Evolutionary conservation across 2,329 filamentous ascomycete genomes (phyloP).

Genomic region (Bipolaris sorokiniana): DNA sequence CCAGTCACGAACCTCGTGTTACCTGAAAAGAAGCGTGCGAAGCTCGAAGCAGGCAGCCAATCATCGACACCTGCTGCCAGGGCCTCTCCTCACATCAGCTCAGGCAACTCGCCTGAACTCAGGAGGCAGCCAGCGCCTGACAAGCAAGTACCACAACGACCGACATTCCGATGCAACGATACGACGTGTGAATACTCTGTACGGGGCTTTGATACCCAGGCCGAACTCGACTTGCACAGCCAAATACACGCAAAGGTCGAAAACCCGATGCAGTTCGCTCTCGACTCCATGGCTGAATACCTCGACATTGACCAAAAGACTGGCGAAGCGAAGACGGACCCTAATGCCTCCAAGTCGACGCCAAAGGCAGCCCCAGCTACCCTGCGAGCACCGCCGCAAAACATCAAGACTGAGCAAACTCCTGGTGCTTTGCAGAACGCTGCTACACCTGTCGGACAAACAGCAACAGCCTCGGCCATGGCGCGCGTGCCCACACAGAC

Average conservation of each 20-base stretch:
- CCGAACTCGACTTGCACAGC: constrained; percentile 62
- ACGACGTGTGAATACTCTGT: constrained; percentile 60
- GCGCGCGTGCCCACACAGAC: constrained; percentile 46
- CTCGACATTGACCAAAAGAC: constrained; percentile 58
- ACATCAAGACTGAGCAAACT: constrained; percentile 45
- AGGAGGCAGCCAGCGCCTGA: constrained; percentile 54
- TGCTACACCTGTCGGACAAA: constrained; percentile 43
- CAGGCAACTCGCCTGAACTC: constrained; percentile 52
- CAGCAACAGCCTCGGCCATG: constrained; percentile 46
- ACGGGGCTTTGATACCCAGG: constrained; percentile 62
- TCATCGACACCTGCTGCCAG: constrained; percentile 51
- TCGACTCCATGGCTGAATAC: constrained; percentile 59
- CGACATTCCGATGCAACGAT: constrained; percentile 61
- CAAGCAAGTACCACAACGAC: constrained; percentile 51
- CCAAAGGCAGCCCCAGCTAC: constrained; percentile 30
- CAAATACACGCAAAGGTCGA: constrained; percentile 61
- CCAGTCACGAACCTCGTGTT: constrained; percentile 64
- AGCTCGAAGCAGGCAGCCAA: constrained; percentile 52
- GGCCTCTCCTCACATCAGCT: constrained; percentile 49
- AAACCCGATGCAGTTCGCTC: constrained; percentile 62
- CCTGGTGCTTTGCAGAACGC: constrained; percentile 40
- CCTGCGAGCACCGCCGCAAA: constrained; percentile 33
- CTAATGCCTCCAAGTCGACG: constrained; percentile 29
- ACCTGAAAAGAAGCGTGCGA: constrained; percentile 63
- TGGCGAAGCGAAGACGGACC: constrained; percentile 43